Evolutionary conservation across 2,329 filamentous ascomycete species (phyloP), one percentile per base, ranked within the genome.

Genomic region (Fusarium torulosum): DNA sequence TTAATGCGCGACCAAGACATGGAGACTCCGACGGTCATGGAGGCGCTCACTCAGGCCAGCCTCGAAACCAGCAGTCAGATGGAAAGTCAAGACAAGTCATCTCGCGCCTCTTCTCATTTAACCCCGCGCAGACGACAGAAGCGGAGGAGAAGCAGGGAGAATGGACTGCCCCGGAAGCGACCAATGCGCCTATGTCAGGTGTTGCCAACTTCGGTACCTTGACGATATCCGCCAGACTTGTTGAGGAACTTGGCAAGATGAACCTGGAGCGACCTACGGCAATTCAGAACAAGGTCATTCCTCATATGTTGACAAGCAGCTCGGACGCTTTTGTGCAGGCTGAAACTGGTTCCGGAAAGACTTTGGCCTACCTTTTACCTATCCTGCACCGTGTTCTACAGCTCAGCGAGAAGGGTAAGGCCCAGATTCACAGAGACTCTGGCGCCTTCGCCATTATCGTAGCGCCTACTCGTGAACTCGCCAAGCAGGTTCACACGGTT

Each of bases 261-360:
- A 87, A 91, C 57, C 86, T 99, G 76, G 96, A 94, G 76, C 91
- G 93, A 0, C 96, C 96, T 7, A 99, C 96, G 0, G 93, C 93
- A 1, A 97, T 99, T 75, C 96, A 99, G 80, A 94, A 94, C 72
- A 93, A 92, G 64, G 91, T 95, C 1, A 90, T 99, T 38, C 86
- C 91, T 41, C 90, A 96, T 72, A 81, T 99, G 63, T 80, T 97
- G 43, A 89, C 89, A 41, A 90, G 91, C 53, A 91, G 97, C 72
- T 90, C 88, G 44, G 96, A 99, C 81, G 94, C 94, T 3, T 99
- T 99, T 74, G 91, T 99, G 33, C 96, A 98, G 77, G 96, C 96
- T 4, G 91, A 99, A 80, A 99, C 96, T 0, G 96, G 96, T 71
- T 99, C 96, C 0, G 96, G 96, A 80, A 99, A 99, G 81, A 99